Percentiles rank a stretch among this genome's conserved stretches.
Evolutionary conservation across 148 eudicot species (phyloP).

Genomic region (Persicaria maculosa): DNA sequence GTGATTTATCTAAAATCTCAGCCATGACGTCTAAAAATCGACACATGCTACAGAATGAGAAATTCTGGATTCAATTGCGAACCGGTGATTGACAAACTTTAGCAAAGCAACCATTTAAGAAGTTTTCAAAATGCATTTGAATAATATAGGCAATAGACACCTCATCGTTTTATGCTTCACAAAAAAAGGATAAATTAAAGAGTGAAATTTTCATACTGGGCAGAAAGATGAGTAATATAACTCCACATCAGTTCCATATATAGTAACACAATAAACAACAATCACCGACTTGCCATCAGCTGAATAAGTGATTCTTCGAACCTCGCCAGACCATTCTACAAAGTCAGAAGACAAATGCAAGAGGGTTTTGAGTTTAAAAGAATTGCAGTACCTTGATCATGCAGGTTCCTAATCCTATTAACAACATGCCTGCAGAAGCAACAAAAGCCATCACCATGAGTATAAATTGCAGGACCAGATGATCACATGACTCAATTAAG

Average conservation of each 20-base stretch:
- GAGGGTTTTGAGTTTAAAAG: background rate
- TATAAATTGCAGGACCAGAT: background rate
- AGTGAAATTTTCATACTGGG: background rate
- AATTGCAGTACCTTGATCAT: conserved; percentile 66
- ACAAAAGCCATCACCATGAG: conserved; percentile 1
- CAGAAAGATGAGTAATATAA: conserved; percentile 22
- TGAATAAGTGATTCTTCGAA: conserved; percentile 61
- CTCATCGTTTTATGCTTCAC: background rate
- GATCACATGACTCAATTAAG: background rate
- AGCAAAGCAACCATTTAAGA: background rate
- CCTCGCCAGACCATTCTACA: conserved; percentile 96
- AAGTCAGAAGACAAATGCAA: background rate
- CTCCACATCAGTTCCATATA: conserved; percentile 92
- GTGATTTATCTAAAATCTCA: background rate
- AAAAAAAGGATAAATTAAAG: background rate
- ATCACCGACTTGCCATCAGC: conserved; percentile 74
- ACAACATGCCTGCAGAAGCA: conserved; percentile 62
- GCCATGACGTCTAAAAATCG: background rate
- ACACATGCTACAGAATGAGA: background rate
- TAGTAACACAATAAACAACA: conserved; percentile 80
- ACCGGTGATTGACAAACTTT: background rate
- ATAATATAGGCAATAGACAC: background rate
- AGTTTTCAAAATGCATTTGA: background rate
- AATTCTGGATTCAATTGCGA: background rate
- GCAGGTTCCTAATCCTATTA: conserved; percentile 82